Percentiles rank a stretch among this genome's conserved stretches.
These are phyloP conservation scores for Phoma herbarum DNA, from an alignment of 2,329 filamentous ascomycete species.

Conservation along the genomic window DNA sequence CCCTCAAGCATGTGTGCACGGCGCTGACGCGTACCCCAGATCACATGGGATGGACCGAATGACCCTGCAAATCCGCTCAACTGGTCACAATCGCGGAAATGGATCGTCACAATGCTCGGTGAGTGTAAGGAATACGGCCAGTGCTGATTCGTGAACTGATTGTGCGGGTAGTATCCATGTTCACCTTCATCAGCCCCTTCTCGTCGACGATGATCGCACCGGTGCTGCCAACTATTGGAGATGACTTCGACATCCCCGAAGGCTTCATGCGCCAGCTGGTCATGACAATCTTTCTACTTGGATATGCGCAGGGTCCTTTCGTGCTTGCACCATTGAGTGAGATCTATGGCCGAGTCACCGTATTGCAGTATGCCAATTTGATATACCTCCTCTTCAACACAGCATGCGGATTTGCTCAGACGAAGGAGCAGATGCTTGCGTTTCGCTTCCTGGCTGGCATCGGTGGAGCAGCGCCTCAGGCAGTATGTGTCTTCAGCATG, in stretches of 20 bases:
- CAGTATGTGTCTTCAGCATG: slow-evolving; percentile 31
- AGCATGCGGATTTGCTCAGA: slow-evolving; percentile 46
- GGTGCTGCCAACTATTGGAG: slow-evolving; percentile 39
- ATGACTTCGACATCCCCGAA: slow-evolving; percentile 45
- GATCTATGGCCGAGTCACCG: slow-evolving; percentile 46
- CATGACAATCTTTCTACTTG: slow-evolving; percentile 51
- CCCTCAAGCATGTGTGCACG: neutral
- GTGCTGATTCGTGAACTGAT: neutral
- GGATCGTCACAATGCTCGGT: slow-evolving; percentile 56
- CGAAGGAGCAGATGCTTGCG: slow-evolving; percentile 42
- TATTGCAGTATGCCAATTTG: slow-evolving; percentile 47
- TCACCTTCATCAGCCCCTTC: slow-evolving; percentile 52
- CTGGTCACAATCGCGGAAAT: slow-evolving; percentile 56
- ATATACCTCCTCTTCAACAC: slow-evolving; percentile 48
- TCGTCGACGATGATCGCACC: slow-evolving; percentile 52
- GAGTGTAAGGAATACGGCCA: neutral
- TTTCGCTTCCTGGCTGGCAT: slow-evolving; percentile 49
- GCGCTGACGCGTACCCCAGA: slow-evolving; percentile 28
- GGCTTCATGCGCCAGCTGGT: slow-evolving; percentile 43
- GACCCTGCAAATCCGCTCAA: slow-evolving; percentile 59
- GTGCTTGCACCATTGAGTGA: slow-evolving; percentile 49
- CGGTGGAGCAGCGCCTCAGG: slow-evolving; percentile 46
- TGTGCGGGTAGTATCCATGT: slow-evolving; percentile 36
- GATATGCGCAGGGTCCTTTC: slow-evolving; percentile 50
- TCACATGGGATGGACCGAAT: slow-evolving; percentile 57